Percentiles rank a stretch among this genome's conserved stretches.
Conservation (phyloP, 1,139 yeast genomes). For the Suhomyces atakaporum region DNA sequence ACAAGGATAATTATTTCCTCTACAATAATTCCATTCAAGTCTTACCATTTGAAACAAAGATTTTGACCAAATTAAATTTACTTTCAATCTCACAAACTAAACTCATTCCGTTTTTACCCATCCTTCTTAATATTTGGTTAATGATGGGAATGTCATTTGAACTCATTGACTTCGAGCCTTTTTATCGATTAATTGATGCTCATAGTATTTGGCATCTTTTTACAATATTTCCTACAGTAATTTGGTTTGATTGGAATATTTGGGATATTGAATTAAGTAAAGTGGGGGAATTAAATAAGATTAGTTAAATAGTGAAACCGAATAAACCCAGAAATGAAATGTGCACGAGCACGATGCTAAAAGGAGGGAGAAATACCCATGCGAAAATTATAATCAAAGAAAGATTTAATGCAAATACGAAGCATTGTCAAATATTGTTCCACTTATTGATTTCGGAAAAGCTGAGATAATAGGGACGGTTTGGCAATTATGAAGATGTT, state of each 20-base stretch:
- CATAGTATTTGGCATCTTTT: constrained; percentile 49
- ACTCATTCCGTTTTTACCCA: constrained; percentile 40
- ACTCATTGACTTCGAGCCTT: constrained; percentile 40
- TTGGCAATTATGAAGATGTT: no score
- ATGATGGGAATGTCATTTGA: constrained; percentile 41
- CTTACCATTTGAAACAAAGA: constrained; percentile 43
- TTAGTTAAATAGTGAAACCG: constrained; percentile 9
- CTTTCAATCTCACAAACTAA: constrained; percentile 30
- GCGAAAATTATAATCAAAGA: no score
- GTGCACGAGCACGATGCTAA: no score
- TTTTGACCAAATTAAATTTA: constrained; percentile 35
- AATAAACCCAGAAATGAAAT: neutral
- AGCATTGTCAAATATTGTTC: no score
- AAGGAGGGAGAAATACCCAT: neutral
- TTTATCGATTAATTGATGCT: constrained; percentile 37
- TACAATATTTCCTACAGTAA: constrained; percentile 43
- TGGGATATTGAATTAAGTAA: constrained; percentile 48
- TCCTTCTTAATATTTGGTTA: constrained; percentile 37
- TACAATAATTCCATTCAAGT: constrained; percentile 41
- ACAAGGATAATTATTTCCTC: constrained; percentile 24
- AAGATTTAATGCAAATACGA: no score
- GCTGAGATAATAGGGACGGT: no score
- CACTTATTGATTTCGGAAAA: no score
- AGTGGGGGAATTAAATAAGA: constrained; percentile 14
- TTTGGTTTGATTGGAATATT: constrained; percentile 54